Conservation (phyloP, 2,329 filamentous ascomycete species). For the Xylogone sp. region DNA sequence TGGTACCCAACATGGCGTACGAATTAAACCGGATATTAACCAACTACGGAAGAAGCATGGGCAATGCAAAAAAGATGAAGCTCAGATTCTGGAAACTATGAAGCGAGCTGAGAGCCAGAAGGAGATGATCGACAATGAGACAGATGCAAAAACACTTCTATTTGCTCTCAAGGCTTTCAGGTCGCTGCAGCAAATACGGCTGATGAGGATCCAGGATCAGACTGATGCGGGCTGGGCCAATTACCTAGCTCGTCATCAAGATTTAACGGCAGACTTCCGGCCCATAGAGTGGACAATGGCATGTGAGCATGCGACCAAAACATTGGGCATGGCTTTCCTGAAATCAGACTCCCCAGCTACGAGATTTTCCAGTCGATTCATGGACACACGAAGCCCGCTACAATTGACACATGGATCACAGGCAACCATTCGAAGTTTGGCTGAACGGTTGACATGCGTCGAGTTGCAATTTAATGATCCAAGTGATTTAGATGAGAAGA, state of each 20-base stretch:
- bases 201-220: slow-evolving; percentile 58
- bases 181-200: slow-evolving; percentile 59
- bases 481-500: slow-evolving; percentile 50
- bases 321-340: slow-evolving; percentile 53
- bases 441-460: slow-evolving; percentile 54
- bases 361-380: slow-evolving; percentile 46
- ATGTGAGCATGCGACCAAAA: slow-evolving; percentile 57
- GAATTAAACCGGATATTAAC: background rate
- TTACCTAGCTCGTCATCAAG: slow-evolving; percentile 44
- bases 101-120: slow-evolving; percentile 19
- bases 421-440: slow-evolving; percentile 45
- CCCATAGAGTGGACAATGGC: slow-evolving; percentile 58
- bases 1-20: background rate
- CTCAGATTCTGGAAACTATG: slow-evolving; percentile 13
- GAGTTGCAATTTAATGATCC: slow-evolving; percentile 57
- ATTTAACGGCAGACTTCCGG: slow-evolving; percentile 39
- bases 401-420: slow-evolving; percentile 44
- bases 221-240: slow-evolving; percentile 51
- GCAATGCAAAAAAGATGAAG: slow-evolving; percentile 9
- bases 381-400: slow-evolving; percentile 56
- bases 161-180: slow-evolving; percentile 43
- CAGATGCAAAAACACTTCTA: slow-evolving; percentile 17
- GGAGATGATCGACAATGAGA: slow-evolving; percentile 14
- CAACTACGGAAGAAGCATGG: slow-evolving; percentile 8
- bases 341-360: slow-evolving; percentile 48